A percentile compares a stretch with the other conserved stretches of the same genome.
These are phyloP conservation scores for Fraxinus sp. DNA, from an alignment of 305 asterid genomes.

Conservation along the genomic window DNA sequence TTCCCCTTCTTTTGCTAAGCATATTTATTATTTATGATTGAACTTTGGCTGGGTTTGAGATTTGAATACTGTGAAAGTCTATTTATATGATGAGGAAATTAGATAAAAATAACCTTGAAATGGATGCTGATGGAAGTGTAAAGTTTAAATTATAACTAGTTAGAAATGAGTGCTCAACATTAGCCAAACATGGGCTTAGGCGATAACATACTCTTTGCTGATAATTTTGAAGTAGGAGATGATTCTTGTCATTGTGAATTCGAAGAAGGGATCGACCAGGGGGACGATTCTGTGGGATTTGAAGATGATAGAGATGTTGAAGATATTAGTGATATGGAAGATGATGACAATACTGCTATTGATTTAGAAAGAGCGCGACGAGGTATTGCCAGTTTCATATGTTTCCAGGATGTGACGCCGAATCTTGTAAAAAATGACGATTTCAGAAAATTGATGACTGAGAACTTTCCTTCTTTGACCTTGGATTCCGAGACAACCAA, in stretches of 20 bases:
- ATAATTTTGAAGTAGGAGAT: no score
- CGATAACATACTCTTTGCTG: no score
- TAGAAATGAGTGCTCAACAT: no score
- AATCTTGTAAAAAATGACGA: background rate
- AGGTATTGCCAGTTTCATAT: background rate
- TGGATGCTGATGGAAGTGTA: background rate
- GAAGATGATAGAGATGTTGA: background rate
- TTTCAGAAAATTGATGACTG: background rate
- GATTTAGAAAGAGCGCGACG: background rate
- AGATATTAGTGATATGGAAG: background rate
- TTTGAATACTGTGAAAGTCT: background rate
- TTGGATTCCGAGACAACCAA: background rate
- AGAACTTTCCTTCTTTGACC: background rate
- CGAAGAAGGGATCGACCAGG: no score
- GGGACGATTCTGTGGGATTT: background rate
- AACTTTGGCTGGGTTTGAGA: background rate
- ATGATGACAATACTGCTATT: background rate
- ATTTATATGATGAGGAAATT: background rate
- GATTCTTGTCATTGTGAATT: no score
- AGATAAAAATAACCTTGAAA: background rate
- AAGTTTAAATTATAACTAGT: no score
- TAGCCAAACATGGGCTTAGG: no score
- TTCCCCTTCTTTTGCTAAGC: background rate
- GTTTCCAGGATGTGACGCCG: background rate
- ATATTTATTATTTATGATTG: background rate